These are phyloP conservation scores for Boletus insuetus DNA, from an alignment of 768 basidiomycete genomes.

Conservation along the genomic window DNA sequence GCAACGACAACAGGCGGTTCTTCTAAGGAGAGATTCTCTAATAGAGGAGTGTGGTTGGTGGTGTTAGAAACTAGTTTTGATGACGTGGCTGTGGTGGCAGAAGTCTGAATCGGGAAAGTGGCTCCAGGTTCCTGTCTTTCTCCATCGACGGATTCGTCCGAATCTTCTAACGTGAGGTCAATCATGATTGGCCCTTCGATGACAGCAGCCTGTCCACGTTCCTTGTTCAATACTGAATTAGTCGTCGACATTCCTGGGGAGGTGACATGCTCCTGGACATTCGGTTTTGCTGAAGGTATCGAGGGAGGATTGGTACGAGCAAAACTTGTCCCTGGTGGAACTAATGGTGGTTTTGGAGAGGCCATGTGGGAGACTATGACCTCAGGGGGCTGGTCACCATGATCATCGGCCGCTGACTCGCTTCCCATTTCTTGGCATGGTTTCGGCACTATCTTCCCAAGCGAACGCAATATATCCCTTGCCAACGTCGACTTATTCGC, in stretches of 20 bases:
- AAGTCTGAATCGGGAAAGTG: constrained; percentile 9
- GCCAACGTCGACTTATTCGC: constrained; percentile 54
- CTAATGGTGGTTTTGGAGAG: neutral
- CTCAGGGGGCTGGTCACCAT: neutral
- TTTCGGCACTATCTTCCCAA: constrained; percentile 32
- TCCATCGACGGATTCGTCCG: constrained; percentile 19
- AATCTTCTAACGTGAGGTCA: constrained; percentile 26
- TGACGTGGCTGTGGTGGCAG: neutral
- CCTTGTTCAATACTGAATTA: neutral
- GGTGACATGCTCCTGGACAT: neutral
- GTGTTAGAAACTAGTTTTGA: constrained; percentile 7
- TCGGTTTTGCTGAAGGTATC: neutral
- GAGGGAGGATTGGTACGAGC: neutral
- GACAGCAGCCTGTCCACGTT: neutral
- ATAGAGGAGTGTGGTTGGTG: constrained; percentile 17
- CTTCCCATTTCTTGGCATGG: constrained; percentile 5
- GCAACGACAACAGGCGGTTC: constrained; percentile 6
- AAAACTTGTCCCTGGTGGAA: neutral
- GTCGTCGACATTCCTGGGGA: neutral
- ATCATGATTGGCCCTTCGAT: constrained; percentile 23
- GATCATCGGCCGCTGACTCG: neutral
- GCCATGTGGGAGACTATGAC: neutral
- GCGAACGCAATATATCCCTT: constrained; percentile 52
- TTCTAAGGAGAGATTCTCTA: constrained; percentile 22
- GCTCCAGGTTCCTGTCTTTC: constrained; percentile 6